Base-by-base conservation (phyloP, 768 basidiomycete genomes). In the Fomitopsis pulvina region DNA sequence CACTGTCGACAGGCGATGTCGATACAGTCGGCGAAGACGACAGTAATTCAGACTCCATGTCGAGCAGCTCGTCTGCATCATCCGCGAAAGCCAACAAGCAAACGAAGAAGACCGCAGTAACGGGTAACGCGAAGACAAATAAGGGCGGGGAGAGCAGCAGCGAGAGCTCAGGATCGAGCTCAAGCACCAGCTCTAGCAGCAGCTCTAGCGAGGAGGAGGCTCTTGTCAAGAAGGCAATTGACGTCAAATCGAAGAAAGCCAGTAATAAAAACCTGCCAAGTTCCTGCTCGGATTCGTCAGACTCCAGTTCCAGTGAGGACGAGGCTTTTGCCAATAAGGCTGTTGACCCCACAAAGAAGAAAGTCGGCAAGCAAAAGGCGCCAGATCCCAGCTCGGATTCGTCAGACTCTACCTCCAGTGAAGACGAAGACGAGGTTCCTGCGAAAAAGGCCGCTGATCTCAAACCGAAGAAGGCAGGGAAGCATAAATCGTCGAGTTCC, bases 1-100 rank as follows among this genome's bases (percentile, higher is more conserved):
- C 57, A 2, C 51, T 58, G 0, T 48, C 57, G 1, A 45, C 45
- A 9, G 49, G 40, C 16, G 52, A 43, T 14, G n/a, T 39, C 16
- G 43, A 40, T 29, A 40, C 9, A 24, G 24, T 21, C 25, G 9
- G 30, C 30, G 55, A 55, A 4, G 51, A 53, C 25, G 56, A 45
- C 28, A 53, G 45, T 50, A 48, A 49, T 11, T 56, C 52, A 0
- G 53, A 55, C 25, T 57, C 56, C 0, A 50, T 49, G 30, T 57
- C 56, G 25, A 32, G 30, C 30, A 32, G 30, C 16, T 14, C 34
- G 14, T 12, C 14, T 16, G 5, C 47, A 45, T 14, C 29, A 7
- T 8, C 29, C 14, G 29, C 8, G 30, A 51, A 22, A 28, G 48
- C 32, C 22, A 49, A 37, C 32, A 32, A 6, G 45, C 43, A 16